Base-by-base conservation (phyloP, 768 basidiomycete genomes). In the Termitomyces sp. region DNA sequence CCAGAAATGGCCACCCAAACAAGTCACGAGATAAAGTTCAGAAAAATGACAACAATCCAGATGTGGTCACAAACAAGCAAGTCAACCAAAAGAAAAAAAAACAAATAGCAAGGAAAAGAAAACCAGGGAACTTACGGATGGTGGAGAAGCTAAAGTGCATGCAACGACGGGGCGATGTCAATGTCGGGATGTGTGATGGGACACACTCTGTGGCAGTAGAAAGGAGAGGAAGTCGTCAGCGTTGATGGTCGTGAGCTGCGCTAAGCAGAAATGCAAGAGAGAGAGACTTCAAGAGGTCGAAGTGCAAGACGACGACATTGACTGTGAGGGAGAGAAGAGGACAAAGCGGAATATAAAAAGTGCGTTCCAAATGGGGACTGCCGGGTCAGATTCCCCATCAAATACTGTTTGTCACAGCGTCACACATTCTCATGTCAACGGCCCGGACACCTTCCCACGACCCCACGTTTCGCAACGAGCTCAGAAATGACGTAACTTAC, bases 401-500 rank as follows among this genome's bases (percentile, higher is more conserved):
- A n/a, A 55, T 51, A 42, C 48, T 54, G 48, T 12, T 29, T 16
- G 58, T 56, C 61, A 56, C 56, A 47, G 28, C 10, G 59, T 63
- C 62, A 60, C 65, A 57, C 37, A 55, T 45, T 58, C 60, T 55
- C 66, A 56, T 63, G 53, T 54, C 52, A 54, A 46, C 26, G 16
- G 50, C 55, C 66, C 66, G 65, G 54, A 59, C 20, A 39, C 26
- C 31, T 65, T 70, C 68, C 65, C 69, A 68, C 68, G 66, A 63
- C 69, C 69, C 70, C 74, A 77, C 75, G 75, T 77, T 77, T 69
- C 56, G 57, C 74, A 65, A 70, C 73, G 74, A 74, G 65, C 69
- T 42, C 26, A 62, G n/a, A 52, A 46, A 62, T 62, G 60, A 61
- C 62, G 60, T 63, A 63, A 42, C 50, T 54, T 54, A 56, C 57